A percentile compares a stretch with the other conserved stretches of the same genome.
Evolutionary conservation across 441 rosid genomes (phyloP).

Genomic region (Eutrema salsugineum): DNA sequence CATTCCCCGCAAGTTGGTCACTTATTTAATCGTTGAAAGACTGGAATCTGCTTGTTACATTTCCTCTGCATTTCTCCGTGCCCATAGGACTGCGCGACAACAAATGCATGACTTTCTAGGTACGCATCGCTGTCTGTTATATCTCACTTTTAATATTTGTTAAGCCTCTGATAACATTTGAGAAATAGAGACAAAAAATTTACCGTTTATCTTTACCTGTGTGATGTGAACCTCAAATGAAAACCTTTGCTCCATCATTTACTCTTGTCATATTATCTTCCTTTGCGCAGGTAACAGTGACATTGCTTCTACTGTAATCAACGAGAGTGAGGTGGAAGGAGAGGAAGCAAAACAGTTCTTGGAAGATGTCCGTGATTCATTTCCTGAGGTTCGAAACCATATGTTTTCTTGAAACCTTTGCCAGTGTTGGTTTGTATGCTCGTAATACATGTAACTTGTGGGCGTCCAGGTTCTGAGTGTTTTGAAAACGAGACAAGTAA

Average conservation of each 20-base stretch:
- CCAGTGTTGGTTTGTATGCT: background rate
- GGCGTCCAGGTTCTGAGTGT: conserved; percentile 70
- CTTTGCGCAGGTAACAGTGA: conserved; percentile 54
- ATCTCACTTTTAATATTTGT: background rate
- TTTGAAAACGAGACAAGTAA: conserved; percentile 90
- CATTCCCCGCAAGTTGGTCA: conserved; percentile 60
- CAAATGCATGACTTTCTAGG: conserved; percentile 84
- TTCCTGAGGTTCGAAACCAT: conserved; percentile 68
- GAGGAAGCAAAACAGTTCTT: conserved; percentile 80
- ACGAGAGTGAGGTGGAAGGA: conserved; percentile 86
- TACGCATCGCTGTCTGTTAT: conserved; percentile 24
- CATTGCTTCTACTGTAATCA: conserved; percentile 57
- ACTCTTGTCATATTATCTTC: conserved; percentile 8
- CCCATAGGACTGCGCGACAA: conserved; percentile 69
- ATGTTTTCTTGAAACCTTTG: background rate
- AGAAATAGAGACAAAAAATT: background rate
- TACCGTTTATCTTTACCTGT: background rate
- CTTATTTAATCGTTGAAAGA: conserved; percentile 69
- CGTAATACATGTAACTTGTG: conserved; percentile 4
- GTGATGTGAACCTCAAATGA: background rate
- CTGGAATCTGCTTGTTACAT: conserved; percentile 82
- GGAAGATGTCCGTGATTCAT: conserved; percentile 72
- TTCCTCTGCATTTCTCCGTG: conserved; percentile 95
- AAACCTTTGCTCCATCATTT: background rate
- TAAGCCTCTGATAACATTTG: background rate